Evolutionary conservation across 352 stramenopile genomes (phyloP).

Genomic region (Pythium biforme): DNA sequence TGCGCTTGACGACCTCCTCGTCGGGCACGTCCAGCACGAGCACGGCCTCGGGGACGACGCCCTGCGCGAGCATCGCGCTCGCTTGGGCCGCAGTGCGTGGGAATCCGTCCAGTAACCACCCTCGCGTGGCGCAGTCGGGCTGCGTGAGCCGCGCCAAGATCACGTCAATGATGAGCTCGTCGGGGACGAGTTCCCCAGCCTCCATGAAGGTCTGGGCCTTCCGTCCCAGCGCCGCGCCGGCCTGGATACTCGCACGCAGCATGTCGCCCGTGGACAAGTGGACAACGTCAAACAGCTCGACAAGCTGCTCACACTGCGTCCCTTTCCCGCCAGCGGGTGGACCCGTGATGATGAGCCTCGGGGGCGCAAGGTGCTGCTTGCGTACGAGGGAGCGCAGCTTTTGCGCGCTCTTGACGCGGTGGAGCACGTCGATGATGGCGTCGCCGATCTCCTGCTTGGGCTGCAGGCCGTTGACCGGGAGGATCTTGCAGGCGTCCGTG

Average conservation of each 20-base stretch:
- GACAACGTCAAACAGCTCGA: constrained; percentile 86
- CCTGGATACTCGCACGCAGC: constrained; percentile 84
- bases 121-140: constrained; percentile 81
- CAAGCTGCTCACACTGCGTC: constrained; percentile 89
- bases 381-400: constrained; percentile 27
- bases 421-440: constrained; percentile 15
- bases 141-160: constrained; percentile 74
- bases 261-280: constrained; percentile 94
- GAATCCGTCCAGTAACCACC: constrained; percentile 95
- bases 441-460: constrained; percentile 28
- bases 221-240: constrained; percentile 44
- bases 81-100: constrained; percentile 91
- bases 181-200: constrained; percentile 86
- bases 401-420: constrained; percentile 24
- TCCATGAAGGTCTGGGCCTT: constrained; percentile 89
- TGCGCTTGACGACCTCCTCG: constrained; percentile 92
- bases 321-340: constrained; percentile 89
- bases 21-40: constrained; percentile 95
- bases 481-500: constrained; percentile 23
- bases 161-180: constrained; percentile 91
- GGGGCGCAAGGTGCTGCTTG: constrained; percentile 24
- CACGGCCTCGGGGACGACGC: constrained; percentile 86
- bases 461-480: constrained; percentile 27
- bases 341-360: constrained; percentile 70
- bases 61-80: constrained; percentile 69